Conservation (phyloP, 805 yeast species). For the Candida hungchunana region DNA sequence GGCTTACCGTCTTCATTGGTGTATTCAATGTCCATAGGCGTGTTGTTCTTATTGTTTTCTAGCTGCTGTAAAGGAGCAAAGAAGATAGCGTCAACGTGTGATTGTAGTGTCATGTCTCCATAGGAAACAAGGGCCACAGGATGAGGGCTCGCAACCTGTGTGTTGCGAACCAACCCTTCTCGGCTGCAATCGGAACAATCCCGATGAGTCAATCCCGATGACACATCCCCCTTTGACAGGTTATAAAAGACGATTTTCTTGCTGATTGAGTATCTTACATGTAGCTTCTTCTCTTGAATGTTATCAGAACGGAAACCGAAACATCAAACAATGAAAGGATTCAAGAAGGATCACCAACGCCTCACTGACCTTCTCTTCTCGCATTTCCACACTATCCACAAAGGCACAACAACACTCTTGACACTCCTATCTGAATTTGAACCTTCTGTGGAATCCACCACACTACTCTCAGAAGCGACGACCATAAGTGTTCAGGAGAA, state of each 20-base stretch:
- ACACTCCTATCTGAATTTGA: not conserved
- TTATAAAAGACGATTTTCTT: too few relatives aligned
- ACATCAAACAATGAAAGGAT: constrained; percentile 9
- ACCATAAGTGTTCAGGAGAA: constrained; percentile 6
- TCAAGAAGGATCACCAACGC: constrained; percentile 15
- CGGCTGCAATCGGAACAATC: too few relatives aligned
- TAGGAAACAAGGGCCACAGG: too few relatives aligned
- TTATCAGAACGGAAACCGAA: not conserved
- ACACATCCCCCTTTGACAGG: not conserved
- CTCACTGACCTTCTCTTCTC: constrained; percentile 13
- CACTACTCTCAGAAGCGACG: not conserved
- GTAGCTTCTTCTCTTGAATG: not conserved
- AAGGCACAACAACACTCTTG: constrained; percentile 2
- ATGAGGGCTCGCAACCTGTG: too few relatives aligned
- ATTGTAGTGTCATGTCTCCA: too few relatives aligned
- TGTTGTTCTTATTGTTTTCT: too few relatives aligned
- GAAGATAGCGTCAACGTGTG: too few relatives aligned
- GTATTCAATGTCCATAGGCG: not conserved
- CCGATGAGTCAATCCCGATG: constrained; percentile 1
- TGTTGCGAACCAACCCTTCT: too few relatives aligned
- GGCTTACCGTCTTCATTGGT: not conserved
- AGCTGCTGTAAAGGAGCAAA: too few relatives aligned
- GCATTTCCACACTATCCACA: constrained; percentile 10
- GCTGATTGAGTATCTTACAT: not conserved
- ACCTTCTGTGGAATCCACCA: not conserved